Evolutionary conservation across 805 yeast species (phyloP).

Genomic region (Yarrowia alimentaria): DNA sequence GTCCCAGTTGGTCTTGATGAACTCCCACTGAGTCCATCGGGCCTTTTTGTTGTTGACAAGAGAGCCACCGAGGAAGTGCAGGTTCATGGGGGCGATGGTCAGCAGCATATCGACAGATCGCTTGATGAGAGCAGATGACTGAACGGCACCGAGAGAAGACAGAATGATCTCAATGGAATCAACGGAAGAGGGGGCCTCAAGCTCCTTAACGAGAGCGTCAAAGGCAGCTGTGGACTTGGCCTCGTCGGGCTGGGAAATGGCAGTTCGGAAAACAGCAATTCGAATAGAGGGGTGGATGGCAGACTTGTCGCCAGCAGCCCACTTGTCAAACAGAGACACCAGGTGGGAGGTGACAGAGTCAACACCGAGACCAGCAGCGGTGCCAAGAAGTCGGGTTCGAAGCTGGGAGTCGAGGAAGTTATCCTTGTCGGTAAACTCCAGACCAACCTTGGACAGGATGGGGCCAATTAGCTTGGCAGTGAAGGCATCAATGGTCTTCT

Average conservation of each 20-base stretch:
- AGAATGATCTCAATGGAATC: constrained; percentile 59
- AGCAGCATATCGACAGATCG: constrained; percentile 45
- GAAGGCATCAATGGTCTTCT: constrained; percentile 52
- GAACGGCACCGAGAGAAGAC: constrained; percentile 52
- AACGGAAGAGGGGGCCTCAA: constrained; percentile 50
- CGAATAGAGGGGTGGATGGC: constrained; percentile 54
- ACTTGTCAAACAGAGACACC: constrained; percentile 42
- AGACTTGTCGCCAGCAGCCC: constrained; percentile 45
- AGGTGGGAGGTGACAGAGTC: constrained; percentile 47
- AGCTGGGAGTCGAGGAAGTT: constrained; percentile 60
- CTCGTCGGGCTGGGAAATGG: constrained; percentile 42
- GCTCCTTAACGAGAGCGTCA: constrained; percentile 48
- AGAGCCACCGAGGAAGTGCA: constrained; percentile 50
- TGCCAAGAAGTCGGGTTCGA: constrained; percentile 57
- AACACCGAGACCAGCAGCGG: constrained; percentile 58
- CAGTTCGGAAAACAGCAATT: constrained; percentile 46
- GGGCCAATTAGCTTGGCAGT: constrained; percentile 52
- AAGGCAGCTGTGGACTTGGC: constrained; percentile 43
- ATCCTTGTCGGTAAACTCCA: constrained; percentile 58
- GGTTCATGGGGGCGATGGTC: constrained; percentile 54
- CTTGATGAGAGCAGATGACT: constrained; percentile 42
- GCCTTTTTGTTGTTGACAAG: constrained; percentile 49
- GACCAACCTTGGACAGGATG: constrained; percentile 55
- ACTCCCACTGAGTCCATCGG: constrained; percentile 50
- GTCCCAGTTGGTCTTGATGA: constrained; percentile 50